Evolutionary conservation across 208 protist genomes (phyloP).

Genomic region (Leptomonas seymouri): DNA sequence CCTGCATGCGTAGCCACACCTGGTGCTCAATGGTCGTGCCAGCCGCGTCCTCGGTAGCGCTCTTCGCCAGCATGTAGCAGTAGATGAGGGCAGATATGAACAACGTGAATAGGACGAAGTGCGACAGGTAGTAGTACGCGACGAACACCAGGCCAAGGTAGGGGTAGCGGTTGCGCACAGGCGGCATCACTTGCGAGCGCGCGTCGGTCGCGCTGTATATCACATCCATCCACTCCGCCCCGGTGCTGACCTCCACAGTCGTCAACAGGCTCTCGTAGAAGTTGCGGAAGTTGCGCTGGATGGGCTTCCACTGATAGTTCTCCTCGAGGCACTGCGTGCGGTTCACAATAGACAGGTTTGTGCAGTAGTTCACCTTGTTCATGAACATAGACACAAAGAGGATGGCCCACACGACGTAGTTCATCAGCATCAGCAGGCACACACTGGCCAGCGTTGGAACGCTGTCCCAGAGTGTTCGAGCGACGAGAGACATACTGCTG

Average conservation of each 20-base stretch:
- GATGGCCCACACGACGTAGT: constrained; percentile 94
- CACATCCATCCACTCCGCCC: constrained; percentile 88
- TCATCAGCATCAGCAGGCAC: constrained; percentile 84
- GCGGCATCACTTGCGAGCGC: constrained; percentile 49
- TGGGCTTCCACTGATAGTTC: constrained; percentile 44
- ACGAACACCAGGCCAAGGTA: constrained; percentile 89
- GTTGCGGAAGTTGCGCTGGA: constrained; percentile 89
- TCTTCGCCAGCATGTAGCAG: constrained; percentile 83
- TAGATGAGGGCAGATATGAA: constrained; percentile 91
- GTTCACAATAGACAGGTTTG: constrained; percentile 42
- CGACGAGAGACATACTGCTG: constrained; percentile 62
- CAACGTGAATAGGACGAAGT: constrained; percentile 91
- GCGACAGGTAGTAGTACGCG: constrained; percentile 89
- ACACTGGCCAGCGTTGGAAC: constrained; percentile 87
- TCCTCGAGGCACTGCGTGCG: constrained; percentile 41
- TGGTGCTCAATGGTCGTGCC: constrained; percentile 78
- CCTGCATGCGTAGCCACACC: constrained; percentile 82
- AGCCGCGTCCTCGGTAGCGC: constrained; percentile 54
- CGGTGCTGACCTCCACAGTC: constrained; percentile 90
- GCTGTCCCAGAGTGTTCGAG: constrained; percentile 72
- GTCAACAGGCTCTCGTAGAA: constrained; percentile 88
- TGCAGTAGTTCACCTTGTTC: constrained; percentile 85
- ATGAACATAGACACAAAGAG: constrained; percentile 92
- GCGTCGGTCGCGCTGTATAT: constrained; percentile 87
- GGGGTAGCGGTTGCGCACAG: constrained; percentile 57